Evolutionary conservation across 2,329 filamentous ascomycete genomes (phyloP).

Genomic region (Pseudogymnoascus sp.): DNA sequence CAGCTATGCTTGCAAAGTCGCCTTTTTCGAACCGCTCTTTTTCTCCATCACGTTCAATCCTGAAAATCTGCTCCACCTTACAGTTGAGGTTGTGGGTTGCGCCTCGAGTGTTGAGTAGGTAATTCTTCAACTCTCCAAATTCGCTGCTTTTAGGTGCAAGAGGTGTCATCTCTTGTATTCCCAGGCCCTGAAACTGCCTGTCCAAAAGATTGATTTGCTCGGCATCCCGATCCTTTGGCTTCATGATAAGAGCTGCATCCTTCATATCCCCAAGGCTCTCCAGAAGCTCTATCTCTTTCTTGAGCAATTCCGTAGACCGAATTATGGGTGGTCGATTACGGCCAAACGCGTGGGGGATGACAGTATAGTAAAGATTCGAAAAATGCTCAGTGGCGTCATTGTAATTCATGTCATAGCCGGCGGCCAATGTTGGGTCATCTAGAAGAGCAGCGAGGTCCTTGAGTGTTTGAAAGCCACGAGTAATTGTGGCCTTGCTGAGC

Average conservation of each 20-base stretch:
- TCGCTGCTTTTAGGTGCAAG: slow-evolving; percentile 35
- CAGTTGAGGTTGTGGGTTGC: slow-evolving; percentile 55
- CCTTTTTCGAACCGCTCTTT: slow-evolving; percentile 35
- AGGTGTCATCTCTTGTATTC: slow-evolving; percentile 67
- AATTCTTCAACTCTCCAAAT: slow-evolving; percentile 55
- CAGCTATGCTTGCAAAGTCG: slow-evolving; percentile 21
- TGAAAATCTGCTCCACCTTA: slow-evolving; percentile 66
- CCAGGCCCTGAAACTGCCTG: slow-evolving; percentile 60
- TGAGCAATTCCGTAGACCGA: slow-evolving; percentile 44
- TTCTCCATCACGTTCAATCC: slow-evolving; percentile 69
- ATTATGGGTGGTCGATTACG: slow-evolving; percentile 66
- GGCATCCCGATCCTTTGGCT: slow-evolving; percentile 43
- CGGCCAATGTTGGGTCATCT: slow-evolving; percentile 41
- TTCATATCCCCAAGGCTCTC: slow-evolving; percentile 82
- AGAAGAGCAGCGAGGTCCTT: slow-evolving; percentile 65
- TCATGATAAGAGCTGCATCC: slow-evolving; percentile 69
- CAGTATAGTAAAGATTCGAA: slow-evolving; percentile 70
- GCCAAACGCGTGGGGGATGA: slow-evolving; percentile 76
- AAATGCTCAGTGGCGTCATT: slow-evolving; percentile 46
- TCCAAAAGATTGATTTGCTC: slow-evolving; percentile 57
- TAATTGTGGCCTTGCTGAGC: slow-evolving; percentile 69
- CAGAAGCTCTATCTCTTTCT: slow-evolving; percentile 69
- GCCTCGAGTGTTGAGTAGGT: slow-evolving; percentile 59
- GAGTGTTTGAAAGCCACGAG: slow-evolving; percentile 63
- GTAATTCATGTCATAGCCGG: slow-evolving; percentile 33